Evolutionary conservation across 306 rosid species (phyloP).

Genomic region (Castanopsis chinensis): DNA sequence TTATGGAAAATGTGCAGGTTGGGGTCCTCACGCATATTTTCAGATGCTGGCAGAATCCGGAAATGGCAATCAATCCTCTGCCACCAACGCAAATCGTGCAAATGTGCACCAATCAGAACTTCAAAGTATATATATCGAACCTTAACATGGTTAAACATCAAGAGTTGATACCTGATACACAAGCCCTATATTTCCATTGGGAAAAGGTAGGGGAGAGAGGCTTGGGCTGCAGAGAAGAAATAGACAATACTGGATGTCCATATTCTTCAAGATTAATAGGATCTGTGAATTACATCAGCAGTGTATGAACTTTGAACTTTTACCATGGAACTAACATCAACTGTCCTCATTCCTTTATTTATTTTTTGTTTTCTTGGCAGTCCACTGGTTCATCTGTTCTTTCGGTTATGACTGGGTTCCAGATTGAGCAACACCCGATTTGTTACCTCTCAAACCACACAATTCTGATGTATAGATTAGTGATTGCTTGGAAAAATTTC

Average conservation of each 20-base stretch:
- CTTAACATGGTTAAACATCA: conserved; percentile 24
- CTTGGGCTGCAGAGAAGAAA: conserved; percentile 15
- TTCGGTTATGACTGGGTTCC: neutral
- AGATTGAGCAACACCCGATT: neutral
- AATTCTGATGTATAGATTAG: neutral
- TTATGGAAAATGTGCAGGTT: conserved; percentile 42
- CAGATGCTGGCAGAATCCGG: conserved; percentile 64
- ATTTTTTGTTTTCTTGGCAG: neutral
- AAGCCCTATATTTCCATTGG: conserved; percentile 49
- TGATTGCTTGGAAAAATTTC: neutral
- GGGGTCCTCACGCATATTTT: conserved; percentile 90
- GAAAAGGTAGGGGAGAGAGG: conserved; percentile 42
- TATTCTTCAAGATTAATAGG: conserved; percentile 35
- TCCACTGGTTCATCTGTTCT: neutral
- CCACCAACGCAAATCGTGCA: conserved; percentile 25
- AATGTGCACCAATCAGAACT: conserved; percentile 42
- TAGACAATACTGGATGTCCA: conserved; percentile 37
- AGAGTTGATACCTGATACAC: conserved; percentile 36
- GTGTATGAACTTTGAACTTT: neutral
- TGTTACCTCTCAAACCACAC: neutral
- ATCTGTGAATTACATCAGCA: conserved; percentile 18
- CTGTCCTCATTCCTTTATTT: neutral
- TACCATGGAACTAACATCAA: neutral
- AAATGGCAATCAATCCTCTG: conserved; percentile 28
- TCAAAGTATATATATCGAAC: conserved; percentile 38